A percentile compares a stretch with the other conserved stretches of the same genome.
Conservation (phyloP, 1,139 yeast genomes). For the Geotrichum bryndzae region DNA sequence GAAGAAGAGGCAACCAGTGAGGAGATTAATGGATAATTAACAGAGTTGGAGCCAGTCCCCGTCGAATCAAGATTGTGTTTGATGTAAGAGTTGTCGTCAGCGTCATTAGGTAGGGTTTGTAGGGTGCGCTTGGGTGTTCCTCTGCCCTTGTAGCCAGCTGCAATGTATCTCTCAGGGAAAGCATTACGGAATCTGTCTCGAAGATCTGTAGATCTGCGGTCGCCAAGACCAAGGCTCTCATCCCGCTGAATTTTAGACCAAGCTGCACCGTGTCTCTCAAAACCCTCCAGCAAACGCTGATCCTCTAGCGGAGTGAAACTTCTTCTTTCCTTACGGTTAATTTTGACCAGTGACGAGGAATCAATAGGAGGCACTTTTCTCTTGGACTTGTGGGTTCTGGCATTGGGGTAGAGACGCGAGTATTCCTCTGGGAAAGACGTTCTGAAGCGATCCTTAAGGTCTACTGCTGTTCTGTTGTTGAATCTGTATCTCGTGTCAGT, state of each 20-base stretch:
- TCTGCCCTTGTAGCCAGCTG: conserved; percentile 42
- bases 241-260: conserved; percentile 75
- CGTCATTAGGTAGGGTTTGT: conserved; percentile 16
- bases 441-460: conserved; percentile 40
- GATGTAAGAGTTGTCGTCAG: conserved; percentile 13
- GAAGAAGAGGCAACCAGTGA: conserved; percentile 9
- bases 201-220: conserved; percentile 40
- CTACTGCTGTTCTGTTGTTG: conserved; percentile 42
- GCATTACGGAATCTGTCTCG: conserved; percentile 44
- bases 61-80: conserved; percentile 13
- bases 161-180: conserved; percentile 40
- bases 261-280: conserved; percentile 66
- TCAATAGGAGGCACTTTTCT: conserved; percentile 20
- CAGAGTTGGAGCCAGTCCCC: conserved; percentile 3
- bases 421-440: conserved; percentile 44
- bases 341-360: conserved; percentile 31
- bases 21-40: conserved; percentile 5
- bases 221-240: conserved; percentile 34
- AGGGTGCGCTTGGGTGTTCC: conserved; percentile 15
- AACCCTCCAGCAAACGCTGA: conserved; percentile 59
- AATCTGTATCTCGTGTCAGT: conserved; percentile 38
- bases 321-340: conserved; percentile 41
- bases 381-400: conserved; percentile 39
- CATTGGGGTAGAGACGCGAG: conserved; percentile 41
- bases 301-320: conserved; percentile 70